Evolutionary conservation across 805 yeast species (phyloP), one percentile per base, ranked within the genome.

Genomic region (Lachancea thermotolerans): DNA sequence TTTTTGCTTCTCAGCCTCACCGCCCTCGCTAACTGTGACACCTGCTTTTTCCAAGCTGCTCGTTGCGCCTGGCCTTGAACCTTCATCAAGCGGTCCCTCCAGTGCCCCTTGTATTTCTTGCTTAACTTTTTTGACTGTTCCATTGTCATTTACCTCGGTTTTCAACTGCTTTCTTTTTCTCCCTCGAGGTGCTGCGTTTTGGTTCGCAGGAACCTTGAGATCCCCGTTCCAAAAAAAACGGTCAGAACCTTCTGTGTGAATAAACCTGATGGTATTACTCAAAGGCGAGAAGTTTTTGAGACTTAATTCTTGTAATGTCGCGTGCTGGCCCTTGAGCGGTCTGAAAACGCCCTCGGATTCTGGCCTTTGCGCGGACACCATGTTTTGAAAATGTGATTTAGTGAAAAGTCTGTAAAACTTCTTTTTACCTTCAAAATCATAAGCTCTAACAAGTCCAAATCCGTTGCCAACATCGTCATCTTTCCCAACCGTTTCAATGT

Each of bases 401-500:
- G 81, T 70, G 49, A 80, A 71, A 53, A 84, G 80, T 35, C 95
- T 69, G 61, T 77, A 85, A 52, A 79, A 85, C 56, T 85, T 83
- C 47, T 74, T 71, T 51, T 88, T 79, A 0, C 95, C 95, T 48
- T 78, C 80, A 52, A 79, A 79, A 56, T 85, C 95, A 48, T 78
- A 77, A 14, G 81, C 80, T 49, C 84, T 72, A 0, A 82, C 72
- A 10, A 87, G 66, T 2, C 67, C 46, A 62, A 61, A 47, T 58
- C 66, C 44, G 59, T 66, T 38, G 58, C 46, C 46, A 58, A 47
- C 18, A 60, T 52, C 48, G 4, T 33, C 43, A 27, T 65, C 58
- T 37, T 65, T 67, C 3, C 65, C 71, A 2, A 67, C 58, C 2
- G 65, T 60, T 15, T 73, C 73, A 3, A 77, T 65, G 39, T 75